These are phyloP conservation scores for Camelina neglecta DNA, from an alignment of 345 rosid genomes.

Conservation along the genomic window DNA sequence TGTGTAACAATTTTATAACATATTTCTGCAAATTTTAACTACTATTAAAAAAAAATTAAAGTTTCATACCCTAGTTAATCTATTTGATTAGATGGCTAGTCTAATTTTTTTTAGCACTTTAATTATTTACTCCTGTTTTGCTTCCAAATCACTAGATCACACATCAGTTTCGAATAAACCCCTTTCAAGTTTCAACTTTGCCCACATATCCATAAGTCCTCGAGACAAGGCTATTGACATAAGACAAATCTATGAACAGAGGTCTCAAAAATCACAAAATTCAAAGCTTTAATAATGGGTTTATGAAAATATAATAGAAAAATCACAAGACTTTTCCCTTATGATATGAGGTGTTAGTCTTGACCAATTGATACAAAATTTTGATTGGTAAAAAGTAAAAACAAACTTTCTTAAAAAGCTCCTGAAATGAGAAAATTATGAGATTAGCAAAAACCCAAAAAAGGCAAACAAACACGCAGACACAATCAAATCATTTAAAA, in stretches of 20 bases:
- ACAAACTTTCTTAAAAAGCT: not conserved
- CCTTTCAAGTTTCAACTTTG: not conserved
- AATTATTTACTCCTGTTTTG: not conserved
- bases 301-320: not conserved
- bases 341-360: not conserved
- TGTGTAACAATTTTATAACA: not conserved
- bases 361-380: constrained; percentile 16
- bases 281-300: not conserved
- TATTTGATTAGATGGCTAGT: not conserved
- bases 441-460: not conserved
- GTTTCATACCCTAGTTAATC: not conserved
- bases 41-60: not conserved
- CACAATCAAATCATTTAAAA: constrained; percentile 24
- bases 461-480: constrained; percentile 11
- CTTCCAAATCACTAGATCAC: not conserved
- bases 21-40: not conserved
- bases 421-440: constrained; percentile 3
- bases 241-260: not conserved
- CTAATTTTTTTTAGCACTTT: not conserved
- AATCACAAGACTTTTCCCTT: not conserved
- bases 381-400: constrained; percentile 12
- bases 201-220: not conserved
- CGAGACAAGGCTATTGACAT: not conserved
- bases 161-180: not conserved
- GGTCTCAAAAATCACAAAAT: constrained; percentile 8